phyloP scores from a whole-genome alignment of 768 basidiomycete species.

The Scleroderma bovista region DNA sequence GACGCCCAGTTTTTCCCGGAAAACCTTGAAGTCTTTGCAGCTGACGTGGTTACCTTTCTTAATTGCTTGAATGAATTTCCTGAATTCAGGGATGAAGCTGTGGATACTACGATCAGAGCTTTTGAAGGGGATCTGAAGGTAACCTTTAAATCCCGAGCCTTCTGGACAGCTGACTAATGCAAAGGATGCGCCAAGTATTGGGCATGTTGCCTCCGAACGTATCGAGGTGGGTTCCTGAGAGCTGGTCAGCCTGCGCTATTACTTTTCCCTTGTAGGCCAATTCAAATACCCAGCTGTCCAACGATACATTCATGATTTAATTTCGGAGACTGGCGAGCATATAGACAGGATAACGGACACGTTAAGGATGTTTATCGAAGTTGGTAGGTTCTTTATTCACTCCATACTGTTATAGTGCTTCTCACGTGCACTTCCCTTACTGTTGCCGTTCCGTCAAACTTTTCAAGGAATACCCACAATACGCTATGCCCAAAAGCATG shows the following conservation, averaged over 20 bases:
- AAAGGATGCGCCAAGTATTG: conserved; percentile 48
- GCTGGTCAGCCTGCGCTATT: not conserved
- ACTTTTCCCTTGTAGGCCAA: conserved; percentile 42
- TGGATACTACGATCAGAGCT: conserved; percentile 60
- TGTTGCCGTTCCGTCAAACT: not conserved
- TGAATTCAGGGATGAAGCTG: conserved; percentile 69
- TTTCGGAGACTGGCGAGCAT: conserved; percentile 72
- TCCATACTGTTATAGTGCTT: not conserved
- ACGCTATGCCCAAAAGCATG: conserved; percentile 70
- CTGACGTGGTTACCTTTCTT: conserved; percentile 63
- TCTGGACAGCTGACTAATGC: not conserved
- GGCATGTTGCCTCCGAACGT: conserved; percentile 66
- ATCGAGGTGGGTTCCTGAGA: conserved; percentile 40
- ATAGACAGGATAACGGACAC: conserved; percentile 62
- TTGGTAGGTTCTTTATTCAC: conserved; percentile 40
- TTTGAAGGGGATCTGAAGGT: conserved; percentile 71
- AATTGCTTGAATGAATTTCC: conserved; percentile 74
- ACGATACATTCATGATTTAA: conserved; percentile 67
- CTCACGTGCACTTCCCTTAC: not conserved
- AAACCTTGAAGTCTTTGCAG: conserved; percentile 56
- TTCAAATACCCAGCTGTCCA: conserved; percentile 69
- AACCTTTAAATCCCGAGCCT: conserved; percentile 2
- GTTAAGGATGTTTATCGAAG: conserved; percentile 70
- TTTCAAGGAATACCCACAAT: conserved; percentile 67
- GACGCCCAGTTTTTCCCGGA: conserved; percentile 64